Base-by-base conservation (phyloP, 352 stramenopile genomes). In the Phytophthora macrochlamydospora region DNA sequence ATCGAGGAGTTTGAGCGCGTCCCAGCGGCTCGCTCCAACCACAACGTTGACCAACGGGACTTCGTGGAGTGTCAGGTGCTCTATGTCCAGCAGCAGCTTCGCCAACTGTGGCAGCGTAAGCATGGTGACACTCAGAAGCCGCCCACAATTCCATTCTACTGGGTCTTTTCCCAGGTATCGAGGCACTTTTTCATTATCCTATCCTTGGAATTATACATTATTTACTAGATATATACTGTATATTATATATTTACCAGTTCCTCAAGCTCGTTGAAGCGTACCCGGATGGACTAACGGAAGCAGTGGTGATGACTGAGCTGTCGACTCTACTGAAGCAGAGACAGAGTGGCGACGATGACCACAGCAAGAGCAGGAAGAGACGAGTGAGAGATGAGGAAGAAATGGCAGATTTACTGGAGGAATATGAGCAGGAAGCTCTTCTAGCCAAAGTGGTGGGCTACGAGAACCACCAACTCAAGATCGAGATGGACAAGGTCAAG, bases 231-330 rank as follows among this genome's bases (percentile, higher is more conserved):
- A 33, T 30, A 14, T 4, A 50, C 18, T 30, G 18, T 24, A 24
- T 24, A 32, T 45, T 67, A 37, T 50, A 46, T 51, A n/a, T 11
- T 8, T 33, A 40, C 35, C 48, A 89, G 64, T 56, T 88, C 3
- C 51, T 93, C 51, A 73, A 69, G 0, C 51, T 93, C 9, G 56
- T 89, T 13, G 78, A 85, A 52, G 79, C 82, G 54, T 92, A 92
- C 59, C 85, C 85, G 1, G 81, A 89, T 62, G 85, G 85, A 14
- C 52, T 93, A 4, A 92, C 85, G 0, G 76, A 90, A 43, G 80
- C 79, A 1, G 65, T 92, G 9, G 64, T 90, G 18, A 40, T 91
- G 18, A 91, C 81, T 3, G 85, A 93, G 58, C 46, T 93, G 38
- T 70, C 79, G 50, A 65, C 70, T 51, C 64, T 76, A 35, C 53